Evolutionary conservation across 2,329 filamentous ascomycete genomes (phyloP).

Genomic region (Diplodia sapinea): DNA sequence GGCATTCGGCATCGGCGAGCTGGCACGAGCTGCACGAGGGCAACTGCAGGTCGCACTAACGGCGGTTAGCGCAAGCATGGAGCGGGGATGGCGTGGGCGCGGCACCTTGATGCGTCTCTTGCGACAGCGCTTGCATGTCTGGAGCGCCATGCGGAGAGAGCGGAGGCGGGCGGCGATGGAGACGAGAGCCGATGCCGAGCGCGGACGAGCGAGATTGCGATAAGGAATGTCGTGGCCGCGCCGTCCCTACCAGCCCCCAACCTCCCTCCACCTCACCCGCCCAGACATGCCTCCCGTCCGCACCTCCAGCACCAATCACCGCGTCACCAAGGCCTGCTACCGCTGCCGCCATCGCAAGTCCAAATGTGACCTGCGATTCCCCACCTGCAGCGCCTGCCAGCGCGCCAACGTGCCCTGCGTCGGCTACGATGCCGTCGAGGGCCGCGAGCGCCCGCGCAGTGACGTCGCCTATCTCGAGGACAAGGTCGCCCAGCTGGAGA

Average conservation of each 20-base stretch:
- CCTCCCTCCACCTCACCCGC: background rate
- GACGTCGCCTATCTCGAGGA: conserved; percentile 29
- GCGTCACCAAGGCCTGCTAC: conserved; percentile 29
- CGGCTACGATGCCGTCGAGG: conserved; percentile 29
- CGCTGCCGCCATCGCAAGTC: conserved; percentile 30
- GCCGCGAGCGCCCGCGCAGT: conserved; percentile 28
- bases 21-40: conserved; percentile 26
- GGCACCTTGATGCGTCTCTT: conserved; percentile 30
- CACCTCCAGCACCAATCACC: conserved; percentile 24
- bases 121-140: conserved; percentile 29
- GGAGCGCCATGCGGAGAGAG: conserved; percentile 21
- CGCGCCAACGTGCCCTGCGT: conserved; percentile 25
- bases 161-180: background rate
- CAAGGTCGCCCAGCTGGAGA: conserved; percentile 29
- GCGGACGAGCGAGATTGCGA: background rate
- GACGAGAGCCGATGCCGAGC: background rate
- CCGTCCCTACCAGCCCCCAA: background rate
- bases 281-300: conserved; percentile 27
- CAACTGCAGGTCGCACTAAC: conserved; percentile 27
- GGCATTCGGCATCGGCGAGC: conserved; percentile 25
- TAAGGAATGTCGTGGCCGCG: conserved; percentile 1
- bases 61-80: background rate
- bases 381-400: conserved; percentile 20
- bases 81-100: background rate
- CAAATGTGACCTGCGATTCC: conserved; percentile 28